Base-by-base conservation (phyloP, 179 eudicot genomes). In the Amaranthus tricolor region DNA sequence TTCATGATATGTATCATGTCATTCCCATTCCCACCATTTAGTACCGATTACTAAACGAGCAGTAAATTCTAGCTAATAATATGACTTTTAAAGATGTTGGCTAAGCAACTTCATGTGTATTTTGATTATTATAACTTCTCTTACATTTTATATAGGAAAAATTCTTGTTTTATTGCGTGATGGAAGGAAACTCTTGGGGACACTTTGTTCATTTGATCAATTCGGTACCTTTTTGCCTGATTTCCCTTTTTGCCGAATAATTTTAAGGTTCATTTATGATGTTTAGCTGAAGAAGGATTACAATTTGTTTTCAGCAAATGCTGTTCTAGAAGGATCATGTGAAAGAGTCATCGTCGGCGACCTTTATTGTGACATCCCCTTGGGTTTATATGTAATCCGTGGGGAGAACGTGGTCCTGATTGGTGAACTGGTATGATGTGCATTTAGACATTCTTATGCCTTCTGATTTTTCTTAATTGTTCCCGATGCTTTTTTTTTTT, bases 381-480 rank as follows among this genome's bases (percentile, higher is more conserved):
- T 93, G 72, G 98, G 98, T 79, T 84, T 93, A 65, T 93, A 93
- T 72, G 85, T 93, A 47, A 93, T 93, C 70, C 97, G 98, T 75
- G 97, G 98, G 68, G 98, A 93, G 83, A 93, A 91, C 80, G 98
- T 93, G 67, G 98, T 93, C 71, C 82, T 93, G 77, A 93, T 93
- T 62, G 98, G 98, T 52, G 98, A 93, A 81, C 82, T 93, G 97
- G 98, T 93, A 88, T 51, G 81, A 21, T 59, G 51, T 67, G 8
- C 17, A 24, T 48, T 54, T 1, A 16, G 40, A 45, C 50, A 6
- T 43, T 57, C 4, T 40, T 7, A 17, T 45, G 15, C 71, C 60
- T 71, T 52, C 40, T 66, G 10, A 10, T 50, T 64, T 51, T 44
- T 21, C 59, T 57, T 43, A 47, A 31, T 1, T 53, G 47, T 62